phyloP scores from a whole-genome alignment of 2,329 filamentous ascomycete genomes.

The Paraconiothyrium sp. region DNA sequence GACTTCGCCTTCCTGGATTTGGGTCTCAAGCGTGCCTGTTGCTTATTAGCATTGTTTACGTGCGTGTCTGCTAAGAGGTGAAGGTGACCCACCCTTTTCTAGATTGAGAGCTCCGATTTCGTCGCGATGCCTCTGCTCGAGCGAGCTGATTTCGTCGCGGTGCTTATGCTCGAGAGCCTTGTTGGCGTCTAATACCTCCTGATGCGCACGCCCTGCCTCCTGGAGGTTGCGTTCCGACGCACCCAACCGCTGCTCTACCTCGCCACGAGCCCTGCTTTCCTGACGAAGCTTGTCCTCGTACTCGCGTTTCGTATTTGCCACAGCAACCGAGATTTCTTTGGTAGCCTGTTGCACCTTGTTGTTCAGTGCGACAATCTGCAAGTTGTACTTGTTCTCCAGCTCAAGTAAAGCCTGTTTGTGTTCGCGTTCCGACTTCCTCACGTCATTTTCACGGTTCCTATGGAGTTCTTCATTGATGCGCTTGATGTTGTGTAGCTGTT shows the following conservation, averaged over 20 bases:
- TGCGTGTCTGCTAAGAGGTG: background rate
- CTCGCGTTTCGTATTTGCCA: conserved; percentile 43
- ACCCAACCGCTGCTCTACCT: conserved; percentile 40
- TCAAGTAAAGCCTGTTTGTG: conserved; percentile 47
- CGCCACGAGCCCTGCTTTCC: conserved; percentile 31
- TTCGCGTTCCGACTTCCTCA: conserved; percentile 59
- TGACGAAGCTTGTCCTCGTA: conserved; percentile 46
- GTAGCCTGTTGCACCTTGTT: conserved; percentile 46
- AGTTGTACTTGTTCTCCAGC: conserved; percentile 59
- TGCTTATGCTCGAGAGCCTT: conserved; percentile 38
- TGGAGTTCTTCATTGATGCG: conserved; percentile 76
- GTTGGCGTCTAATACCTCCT: conserved; percentile 39
- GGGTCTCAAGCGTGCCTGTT: conserved; percentile 32
- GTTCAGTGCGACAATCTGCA: conserved; percentile 50
- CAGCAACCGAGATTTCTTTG: conserved; percentile 38
- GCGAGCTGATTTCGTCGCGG: conserved; percentile 33
- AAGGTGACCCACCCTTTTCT: conserved; percentile 23
- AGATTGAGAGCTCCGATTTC: conserved; percentile 37
- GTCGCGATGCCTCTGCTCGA: conserved; percentile 38
- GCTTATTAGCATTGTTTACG: conserved; percentile 2
- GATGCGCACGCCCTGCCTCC: conserved; percentile 39
- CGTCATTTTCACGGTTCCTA: conserved; percentile 72
- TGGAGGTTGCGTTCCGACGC: conserved; percentile 36
- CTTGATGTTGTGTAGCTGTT: conserved; percentile 64
- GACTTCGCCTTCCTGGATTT: conserved; percentile 33